Evolutionary conservation across 163 green algal species (phyloP).

Genomic region (Scenedesmus sp.): DNA sequence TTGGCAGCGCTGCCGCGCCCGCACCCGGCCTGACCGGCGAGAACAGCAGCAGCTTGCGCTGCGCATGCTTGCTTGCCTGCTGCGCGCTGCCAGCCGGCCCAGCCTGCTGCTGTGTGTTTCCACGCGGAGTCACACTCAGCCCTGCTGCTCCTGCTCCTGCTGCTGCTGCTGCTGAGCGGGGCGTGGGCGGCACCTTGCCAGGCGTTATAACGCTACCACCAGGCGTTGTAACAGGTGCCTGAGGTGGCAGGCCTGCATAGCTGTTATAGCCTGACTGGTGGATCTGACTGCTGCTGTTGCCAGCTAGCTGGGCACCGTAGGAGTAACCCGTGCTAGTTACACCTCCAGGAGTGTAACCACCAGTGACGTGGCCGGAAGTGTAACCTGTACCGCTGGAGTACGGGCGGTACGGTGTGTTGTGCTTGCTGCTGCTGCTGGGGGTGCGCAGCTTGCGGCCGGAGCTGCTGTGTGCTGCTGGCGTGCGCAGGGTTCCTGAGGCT

Average conservation of each 20-base stretch:
- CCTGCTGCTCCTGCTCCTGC: neutral
- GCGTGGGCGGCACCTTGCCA: neutral
- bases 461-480: neutral
- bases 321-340: neutral
- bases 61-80: neutral
- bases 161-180: neutral
- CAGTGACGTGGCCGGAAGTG: neutral
- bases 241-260: neutral
- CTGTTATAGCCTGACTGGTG: neutral
- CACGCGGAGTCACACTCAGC: neutral
- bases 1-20: neutral
- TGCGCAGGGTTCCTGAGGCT: neutral
- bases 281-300: slow-evolving; percentile 8
- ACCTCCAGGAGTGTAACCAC: neutral
- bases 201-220: neutral
- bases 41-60: slow-evolving; percentile 2
- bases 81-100: neutral
- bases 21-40: neutral
- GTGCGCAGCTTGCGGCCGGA: neutral
- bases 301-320: neutral
- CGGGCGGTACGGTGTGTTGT: neutral
- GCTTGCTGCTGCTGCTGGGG: neutral
- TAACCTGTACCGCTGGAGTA: neutral
- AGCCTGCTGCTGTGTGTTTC: neutral
- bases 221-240: neutral